phyloP scores from a whole-genome alignment of 2,329 filamentous ascomycete genomes.

The Paraconiothyrium sp. region DNA sequence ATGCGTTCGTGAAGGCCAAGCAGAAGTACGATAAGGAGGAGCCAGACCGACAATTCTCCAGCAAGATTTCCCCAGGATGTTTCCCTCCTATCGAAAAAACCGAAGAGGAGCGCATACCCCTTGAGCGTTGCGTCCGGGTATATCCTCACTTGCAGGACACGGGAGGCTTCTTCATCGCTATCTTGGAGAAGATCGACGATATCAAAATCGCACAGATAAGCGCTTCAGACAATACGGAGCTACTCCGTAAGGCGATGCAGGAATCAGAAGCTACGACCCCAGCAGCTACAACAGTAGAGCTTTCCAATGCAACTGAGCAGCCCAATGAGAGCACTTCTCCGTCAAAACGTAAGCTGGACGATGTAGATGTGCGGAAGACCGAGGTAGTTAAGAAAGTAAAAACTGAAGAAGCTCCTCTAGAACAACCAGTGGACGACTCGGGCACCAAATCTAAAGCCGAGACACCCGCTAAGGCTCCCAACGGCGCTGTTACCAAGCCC shows the following conservation, averaged over 20 bases:
- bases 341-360: conserved; percentile 54
- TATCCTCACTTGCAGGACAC: conserved; percentile 97
- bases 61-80: conserved; percentile 76
- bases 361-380: conserved; percentile 36
- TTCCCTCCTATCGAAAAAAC: conserved; percentile 73
- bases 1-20: conserved; percentile 77
- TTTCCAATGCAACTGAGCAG: conserved; percentile 21
- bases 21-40: conserved; percentile 65
- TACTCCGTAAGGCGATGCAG: conserved; percentile 30
- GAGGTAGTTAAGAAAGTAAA: conserved; percentile 44
- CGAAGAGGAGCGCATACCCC: conserved; percentile 69
- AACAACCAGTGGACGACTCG: conserved; percentile 28
- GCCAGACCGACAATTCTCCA: conserved; percentile 65
- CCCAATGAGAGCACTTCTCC: conserved; percentile 20
- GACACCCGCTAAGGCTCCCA: conserved; percentile 25
- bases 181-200: conserved; percentile 89
- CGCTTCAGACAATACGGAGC: conserved; percentile 37
- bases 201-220: conserved; percentile 45
- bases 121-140: conserved; percentile 91
- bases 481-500: conserved; percentile 22
- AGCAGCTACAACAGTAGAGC: conserved; percentile 25
- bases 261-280: conserved; percentile 17
- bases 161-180: conserved; percentile 96
- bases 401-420: conserved; percentile 36
- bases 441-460: conserved; percentile 22